Percentiles rank a stretch among this genome's conserved stretches.
phyloP scores from a whole-genome alignment of 169 alveolate genomes.

The Eimeria necatrix region DNA sequence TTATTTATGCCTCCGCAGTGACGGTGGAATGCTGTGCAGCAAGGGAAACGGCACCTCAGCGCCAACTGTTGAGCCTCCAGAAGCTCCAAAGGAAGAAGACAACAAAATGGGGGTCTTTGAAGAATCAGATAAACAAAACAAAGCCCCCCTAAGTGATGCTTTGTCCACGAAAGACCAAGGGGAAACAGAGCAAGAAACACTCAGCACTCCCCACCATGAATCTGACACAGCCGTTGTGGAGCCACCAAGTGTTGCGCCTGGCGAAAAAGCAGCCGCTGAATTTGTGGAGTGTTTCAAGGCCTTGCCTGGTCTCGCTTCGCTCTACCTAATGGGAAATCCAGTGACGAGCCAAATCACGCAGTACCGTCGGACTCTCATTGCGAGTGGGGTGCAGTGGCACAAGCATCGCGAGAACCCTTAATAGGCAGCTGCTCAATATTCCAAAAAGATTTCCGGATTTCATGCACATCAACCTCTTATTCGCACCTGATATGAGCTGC shows the following conservation, averaged over 20 bases:
- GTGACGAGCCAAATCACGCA: slow-evolving; percentile 26
- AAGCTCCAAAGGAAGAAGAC: background rate
- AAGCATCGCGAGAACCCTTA: background rate
- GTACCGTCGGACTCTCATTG: slow-evolving; percentile 57
- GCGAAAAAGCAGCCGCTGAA: background rate
- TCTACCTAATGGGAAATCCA: slow-evolving; percentile 63
- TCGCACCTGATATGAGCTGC: too few relatives aligned
- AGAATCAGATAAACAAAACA: background rate
- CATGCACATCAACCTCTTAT: too few relatives aligned
- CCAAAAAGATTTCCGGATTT: too few relatives aligned
- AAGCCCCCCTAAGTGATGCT: background rate
- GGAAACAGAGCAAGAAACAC: background rate
- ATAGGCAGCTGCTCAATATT: too few relatives aligned
- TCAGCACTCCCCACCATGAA: background rate
- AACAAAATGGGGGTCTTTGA: background rate
- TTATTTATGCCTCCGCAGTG: slow-evolving; percentile 23
- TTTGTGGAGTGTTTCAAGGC: slow-evolving; percentile 57
- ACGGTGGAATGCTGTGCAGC: background rate
- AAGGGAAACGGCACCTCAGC: background rate
- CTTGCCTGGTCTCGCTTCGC: slow-evolving; percentile 35
- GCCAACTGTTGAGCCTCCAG: background rate
- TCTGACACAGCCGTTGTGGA: background rate
- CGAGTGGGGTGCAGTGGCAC: slow-evolving; percentile 18
- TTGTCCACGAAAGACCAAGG: background rate
- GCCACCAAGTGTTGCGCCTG: background rate